These are phyloP conservation scores for Dothistroma septosporum DNA, from an alignment of 2,329 filamentous ascomycete genomes.

Conservation along the genomic window DNA sequence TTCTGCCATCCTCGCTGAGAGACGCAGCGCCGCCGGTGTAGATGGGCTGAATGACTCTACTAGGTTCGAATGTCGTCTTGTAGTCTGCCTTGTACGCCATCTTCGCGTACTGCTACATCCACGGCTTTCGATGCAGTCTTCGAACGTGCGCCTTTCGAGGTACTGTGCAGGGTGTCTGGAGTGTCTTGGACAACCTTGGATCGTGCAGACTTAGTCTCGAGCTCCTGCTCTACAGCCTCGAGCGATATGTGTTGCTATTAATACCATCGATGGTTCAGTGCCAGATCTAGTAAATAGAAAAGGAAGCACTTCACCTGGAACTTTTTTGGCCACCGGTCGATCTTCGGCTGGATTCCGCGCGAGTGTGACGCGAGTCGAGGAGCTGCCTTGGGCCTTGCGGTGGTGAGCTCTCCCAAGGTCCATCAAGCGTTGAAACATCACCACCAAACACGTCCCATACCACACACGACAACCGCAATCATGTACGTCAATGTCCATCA, in stretches of 20 bases:
- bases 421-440: slow-evolving; percentile 7
- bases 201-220: background rate
- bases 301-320: background rate
- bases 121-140: background rate
- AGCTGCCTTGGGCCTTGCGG: slow-evolving; percentile 5
- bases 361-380: background rate
- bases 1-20: slow-evolving; percentile 72
- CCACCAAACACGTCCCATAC: slow-evolving; percentile 4
- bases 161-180: background rate
- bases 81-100: slow-evolving; percentile 55
- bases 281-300: background rate
- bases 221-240: background rate
- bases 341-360: background rate
- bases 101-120: background rate
- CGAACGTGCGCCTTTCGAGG: background rate
- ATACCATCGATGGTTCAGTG: background rate
- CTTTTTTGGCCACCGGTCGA: slow-evolving; percentile 9
- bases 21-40: slow-evolving; percentile 88
- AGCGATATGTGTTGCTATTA: background rate
- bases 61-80: slow-evolving; percentile 86
- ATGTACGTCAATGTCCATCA: slow-evolving; percentile 14
- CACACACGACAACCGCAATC: slow-evolving; percentile 14
- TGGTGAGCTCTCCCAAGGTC: slow-evolving; percentile 4
- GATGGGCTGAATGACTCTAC: slow-evolving; percentile 81
- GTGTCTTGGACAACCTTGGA: background rate